Percentiles rank a stretch among this genome's conserved stretches.
These are phyloP conservation scores for Ceratobasidium papillatum DNA, from an alignment of 1,284 basidiomycete genomes.

Conservation along the genomic window DNA sequence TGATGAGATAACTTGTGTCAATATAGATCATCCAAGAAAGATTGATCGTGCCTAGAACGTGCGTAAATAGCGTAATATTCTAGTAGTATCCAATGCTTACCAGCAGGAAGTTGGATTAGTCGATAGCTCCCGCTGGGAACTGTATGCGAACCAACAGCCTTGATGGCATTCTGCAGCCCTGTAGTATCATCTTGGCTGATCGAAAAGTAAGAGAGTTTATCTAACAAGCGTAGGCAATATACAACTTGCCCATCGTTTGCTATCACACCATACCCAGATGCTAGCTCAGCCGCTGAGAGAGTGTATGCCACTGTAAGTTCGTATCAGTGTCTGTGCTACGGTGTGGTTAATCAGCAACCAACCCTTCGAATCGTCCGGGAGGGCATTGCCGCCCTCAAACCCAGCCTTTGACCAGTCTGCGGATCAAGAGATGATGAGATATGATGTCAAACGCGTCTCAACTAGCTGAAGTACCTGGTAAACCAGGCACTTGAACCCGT, in stretches of 20 bases:
- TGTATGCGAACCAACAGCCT: slow-evolving; percentile 20
- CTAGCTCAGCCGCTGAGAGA: slow-evolving; percentile 24
- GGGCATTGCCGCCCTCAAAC: slow-evolving; percentile 35
- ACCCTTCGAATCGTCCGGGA: slow-evolving; percentile 40
- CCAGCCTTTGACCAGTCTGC: slow-evolving; percentile 41
- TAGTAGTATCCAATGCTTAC: background rate
- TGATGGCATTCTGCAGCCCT: slow-evolving; percentile 35
- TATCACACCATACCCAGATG: slow-evolving; percentile 32
- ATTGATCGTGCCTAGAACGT: slow-evolving; percentile 27
- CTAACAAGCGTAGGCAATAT: background rate
- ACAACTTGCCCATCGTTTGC: slow-evolving; percentile 35
- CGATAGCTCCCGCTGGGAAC: slow-evolving; percentile 23
- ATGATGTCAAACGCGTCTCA: background rate
- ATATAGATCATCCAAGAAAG: slow-evolving; percentile 38
- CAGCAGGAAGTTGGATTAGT: slow-evolving; percentile 40
- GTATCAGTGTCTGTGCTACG: background rate
- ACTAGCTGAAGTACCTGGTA: background rate
- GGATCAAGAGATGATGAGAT: background rate
- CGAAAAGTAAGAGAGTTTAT: background rate
- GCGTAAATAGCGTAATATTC: background rate
- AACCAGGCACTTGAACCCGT: slow-evolving; percentile 6
- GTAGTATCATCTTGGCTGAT: slow-evolving; percentile 39
- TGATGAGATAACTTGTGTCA: slow-evolving; percentile 40
- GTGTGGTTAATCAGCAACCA: background rate
- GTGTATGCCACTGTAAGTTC: slow-evolving; percentile 26